Conservation (phyloP, 305 asterid species). For the Rubia tinctorum region DNA sequence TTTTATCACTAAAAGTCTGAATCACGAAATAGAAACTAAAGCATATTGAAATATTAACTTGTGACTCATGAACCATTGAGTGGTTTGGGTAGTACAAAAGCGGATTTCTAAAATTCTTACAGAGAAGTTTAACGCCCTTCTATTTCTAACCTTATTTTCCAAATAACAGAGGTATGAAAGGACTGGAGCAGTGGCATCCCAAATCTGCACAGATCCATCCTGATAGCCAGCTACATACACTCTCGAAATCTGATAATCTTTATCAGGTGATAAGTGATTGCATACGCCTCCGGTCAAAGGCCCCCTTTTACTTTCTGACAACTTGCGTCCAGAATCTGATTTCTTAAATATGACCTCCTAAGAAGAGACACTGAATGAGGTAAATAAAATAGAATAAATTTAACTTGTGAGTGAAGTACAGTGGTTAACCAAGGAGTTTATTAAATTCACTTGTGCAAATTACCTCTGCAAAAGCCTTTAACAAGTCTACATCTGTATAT, state of each 20-base stretch:
- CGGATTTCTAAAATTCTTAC: neutral
- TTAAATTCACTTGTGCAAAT: conserved; percentile 19
- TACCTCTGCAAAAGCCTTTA: conserved; percentile 51
- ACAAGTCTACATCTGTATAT: conserved; percentile 35
- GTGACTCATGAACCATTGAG: neutral
- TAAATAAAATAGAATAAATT: conserved; percentile 7
- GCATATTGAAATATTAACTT: neutral
- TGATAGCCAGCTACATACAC: conserved; percentile 75
- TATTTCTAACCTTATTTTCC: conserved; percentile 53
- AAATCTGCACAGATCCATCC: conserved; percentile 85
- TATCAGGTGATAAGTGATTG: conserved; percentile 47
- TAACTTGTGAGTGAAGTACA: conserved; percentile 3
- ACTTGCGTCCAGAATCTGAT: conserved; percentile 27
- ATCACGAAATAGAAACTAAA: neutral
- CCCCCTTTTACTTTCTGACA: conserved; percentile 52
- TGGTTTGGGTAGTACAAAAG: neutral
- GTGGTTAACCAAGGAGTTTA: conserved; percentile 9
- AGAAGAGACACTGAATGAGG: conserved; percentile 12
- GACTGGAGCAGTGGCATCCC: conserved; percentile 91
- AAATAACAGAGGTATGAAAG: conserved; percentile 54
- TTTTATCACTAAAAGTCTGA: conserved; percentile 5
- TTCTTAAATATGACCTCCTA: conserved; percentile 46
- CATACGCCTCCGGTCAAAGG: conserved; percentile 76
- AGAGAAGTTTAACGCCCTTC: conserved; percentile 11
- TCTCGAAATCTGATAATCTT: conserved; percentile 46